A percentile compares a stretch with the other conserved stretches of the same genome.
Evolutionary conservation across 2,329 filamentous ascomycete species (phyloP).

Genomic region (Bertia moriformis): DNA sequence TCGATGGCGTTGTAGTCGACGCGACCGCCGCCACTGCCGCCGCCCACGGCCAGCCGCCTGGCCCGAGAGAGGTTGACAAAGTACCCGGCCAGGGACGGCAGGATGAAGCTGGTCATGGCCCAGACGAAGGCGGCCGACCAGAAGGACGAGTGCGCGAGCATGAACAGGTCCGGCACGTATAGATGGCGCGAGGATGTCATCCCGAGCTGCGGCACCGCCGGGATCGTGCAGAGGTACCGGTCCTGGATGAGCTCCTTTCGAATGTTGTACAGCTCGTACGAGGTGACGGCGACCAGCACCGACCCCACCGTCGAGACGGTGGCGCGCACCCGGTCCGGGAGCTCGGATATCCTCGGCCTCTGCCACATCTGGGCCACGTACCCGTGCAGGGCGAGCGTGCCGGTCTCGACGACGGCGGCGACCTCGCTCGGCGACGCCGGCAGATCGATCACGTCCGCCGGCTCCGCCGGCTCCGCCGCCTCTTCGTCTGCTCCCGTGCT

Average conservation of each 20-base stretch:
- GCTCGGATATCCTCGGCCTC: constrained; percentile 51
- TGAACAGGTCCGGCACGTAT: constrained; percentile 66
- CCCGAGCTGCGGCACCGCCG: constrained; percentile 38
- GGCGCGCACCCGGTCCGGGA: constrained; percentile 51
- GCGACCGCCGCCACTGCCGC: constrained; percentile 23
- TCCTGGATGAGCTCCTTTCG: constrained; percentile 58
- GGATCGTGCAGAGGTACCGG: constrained; percentile 59
- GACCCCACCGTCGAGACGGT: constrained; percentile 57
- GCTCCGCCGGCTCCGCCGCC: too few species aligned
- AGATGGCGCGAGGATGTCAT: constrained; percentile 41
- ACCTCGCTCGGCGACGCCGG: constrained; percentile 70
- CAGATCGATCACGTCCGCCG: constrained; percentile 50
- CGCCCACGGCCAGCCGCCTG: constrained; percentile 21
- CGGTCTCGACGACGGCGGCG: constrained; percentile 61
- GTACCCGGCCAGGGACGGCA: constrained; percentile 64
- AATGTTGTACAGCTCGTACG: constrained; percentile 58
- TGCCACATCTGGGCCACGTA: constrained; percentile 50
- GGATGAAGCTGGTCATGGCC: constrained; percentile 53
- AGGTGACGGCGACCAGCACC: constrained; percentile 53
- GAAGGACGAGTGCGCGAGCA: constrained; percentile 62
- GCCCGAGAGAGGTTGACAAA: constrained; percentile 73
- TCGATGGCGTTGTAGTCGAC: constrained; percentile 52
- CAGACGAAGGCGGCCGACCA: constrained; percentile 73
- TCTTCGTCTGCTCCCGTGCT: constrained; percentile 35
- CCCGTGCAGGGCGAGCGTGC: constrained; percentile 49